Evolutionary conservation across 495 filamentous ascomycete species (phyloP).

Genomic region (Aspergillus incahuasiensis): DNA sequence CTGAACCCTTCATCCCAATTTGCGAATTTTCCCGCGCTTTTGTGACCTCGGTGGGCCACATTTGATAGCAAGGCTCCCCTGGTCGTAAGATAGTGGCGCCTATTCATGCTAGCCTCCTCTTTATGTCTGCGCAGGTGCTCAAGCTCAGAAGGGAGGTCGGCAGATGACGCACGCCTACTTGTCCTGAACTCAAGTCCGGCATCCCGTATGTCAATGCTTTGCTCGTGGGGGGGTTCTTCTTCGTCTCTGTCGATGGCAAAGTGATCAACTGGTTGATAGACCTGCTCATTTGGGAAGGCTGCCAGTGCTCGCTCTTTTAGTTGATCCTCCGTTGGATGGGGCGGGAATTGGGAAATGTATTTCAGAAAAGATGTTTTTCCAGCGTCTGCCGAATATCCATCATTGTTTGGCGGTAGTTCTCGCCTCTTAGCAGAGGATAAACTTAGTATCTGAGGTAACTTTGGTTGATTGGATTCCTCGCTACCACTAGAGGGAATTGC

Average conservation of each 20-base stretch:
- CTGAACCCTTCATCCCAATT: conserved; percentile 33
- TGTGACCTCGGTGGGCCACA: conserved; percentile 17
- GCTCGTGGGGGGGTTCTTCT: conserved; percentile 35
- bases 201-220: conserved; percentile 36
- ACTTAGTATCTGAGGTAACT: conserved; percentile 45
- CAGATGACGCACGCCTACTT: conserved; percentile 42
- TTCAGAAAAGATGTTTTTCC: conserved; percentile 67
- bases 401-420: conserved; percentile 35
- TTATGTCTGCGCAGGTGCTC: conserved; percentile 49
- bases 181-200: conserved; percentile 26
- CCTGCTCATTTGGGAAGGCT: conserved; percentile 63
- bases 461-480: conserved; percentile 48
- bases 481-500: conserved; percentile 54
- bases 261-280: conserved; percentile 58
- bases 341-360: conserved; percentile 71
- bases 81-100: conserved; percentile 22
- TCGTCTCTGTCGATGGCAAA: conserved; percentile 53
- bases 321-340: conserved; percentile 70
- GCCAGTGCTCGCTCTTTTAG: conserved; percentile 63
- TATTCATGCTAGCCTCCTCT: conserved; percentile 39
- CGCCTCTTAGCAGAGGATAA: conserved; percentile 37
- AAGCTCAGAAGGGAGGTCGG: conserved; percentile 48
- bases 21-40: conserved; percentile 21
- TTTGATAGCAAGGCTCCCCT: conserved; percentile 19
- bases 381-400: conserved; percentile 47